Evolutionary conservation across 306 rosid species (phyloP).

Genomic region (Delonix regia): DNA sequence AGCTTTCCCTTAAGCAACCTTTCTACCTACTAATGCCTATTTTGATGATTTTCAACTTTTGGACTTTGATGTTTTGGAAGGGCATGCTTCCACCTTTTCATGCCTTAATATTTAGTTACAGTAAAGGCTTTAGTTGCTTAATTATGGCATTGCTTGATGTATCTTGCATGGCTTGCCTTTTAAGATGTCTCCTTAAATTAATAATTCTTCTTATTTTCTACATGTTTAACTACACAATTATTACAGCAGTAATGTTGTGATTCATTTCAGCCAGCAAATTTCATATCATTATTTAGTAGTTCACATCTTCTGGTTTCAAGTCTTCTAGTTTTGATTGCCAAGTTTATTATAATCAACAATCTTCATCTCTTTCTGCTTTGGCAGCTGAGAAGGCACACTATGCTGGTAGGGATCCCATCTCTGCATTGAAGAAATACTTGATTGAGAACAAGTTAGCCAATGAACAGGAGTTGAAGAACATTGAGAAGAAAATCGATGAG

Average conservation of each 20-base stretch:
- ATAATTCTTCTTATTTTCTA: neutral
- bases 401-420: slow-evolving; percentile 88
- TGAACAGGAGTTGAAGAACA: slow-evolving; percentile 78
- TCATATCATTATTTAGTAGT: neutral
- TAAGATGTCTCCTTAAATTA: neutral
- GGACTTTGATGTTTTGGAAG: neutral
- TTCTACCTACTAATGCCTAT: too few relatives aligned
- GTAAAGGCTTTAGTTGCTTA: slow-evolving; percentile 1
- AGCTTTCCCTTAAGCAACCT: slow-evolving; percentile 13
- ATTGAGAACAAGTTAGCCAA: slow-evolving; percentile 71
- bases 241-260: neutral
- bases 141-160: neutral
- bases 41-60: neutral
- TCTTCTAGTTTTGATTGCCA: neutral
- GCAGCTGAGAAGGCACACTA: slow-evolving; percentile 96
- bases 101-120: neutral
- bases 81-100: slow-evolving; percentile 5
- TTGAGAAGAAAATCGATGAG: slow-evolving; percentile 86
- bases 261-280: neutral
- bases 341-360: slow-evolving; percentile 4
- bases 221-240: neutral
- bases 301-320: slow-evolving; percentile 4
- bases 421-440: slow-evolving; percentile 79
- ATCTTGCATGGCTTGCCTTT: slow-evolving; percentile 5
- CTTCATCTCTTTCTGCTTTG: slow-evolving; percentile 27